Evolutionary conservation across 257 asterid species (phyloP), one percentile per base, ranked within the genome.

Genomic region (Coffea eugenioides): DNA sequence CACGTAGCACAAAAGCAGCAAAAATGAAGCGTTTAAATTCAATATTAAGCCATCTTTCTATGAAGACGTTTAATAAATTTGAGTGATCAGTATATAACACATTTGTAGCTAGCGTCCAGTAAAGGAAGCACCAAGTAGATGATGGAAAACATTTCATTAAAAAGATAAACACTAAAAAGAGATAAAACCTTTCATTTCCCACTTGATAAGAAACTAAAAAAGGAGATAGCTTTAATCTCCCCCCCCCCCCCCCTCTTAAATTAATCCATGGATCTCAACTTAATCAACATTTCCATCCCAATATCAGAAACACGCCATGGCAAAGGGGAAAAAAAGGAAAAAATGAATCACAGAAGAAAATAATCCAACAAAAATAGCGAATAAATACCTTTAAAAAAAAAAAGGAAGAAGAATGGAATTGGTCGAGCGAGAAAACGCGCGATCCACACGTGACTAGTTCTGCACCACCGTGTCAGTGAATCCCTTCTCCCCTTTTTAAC

Each of bases 201-300:
- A 61, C 67, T 7, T 61, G 8, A 65, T 25, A 65, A 6, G 25
- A 36, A 23, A 15, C 62, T 61, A 8, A 5, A 5, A 21, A 46
- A 74, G 23, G 36, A 10, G n/a, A 10, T 5, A 21, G 14, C 57
- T 12, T 72, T 48, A 46, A 52, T 18, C 73, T 11, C 71, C 34
- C 45, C 3, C 54, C 3, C 54, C 14, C 54, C 14, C 54, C 10
- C 52, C 10, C 16, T 9, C 46, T 36, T n/a, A 62, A 23, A 21
- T 15, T 31, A 73, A 46, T 31, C 27, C 48, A 73, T 25, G 79
- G 83, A 80, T 80, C 83, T 65, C n/a, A 27, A 27, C n/a, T 69
- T 8, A 16, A 21, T 75, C 48, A 43, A 25, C 39, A 46, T 6
- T 10, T 34, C 11, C 31, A 65, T 18, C 65, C 51, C 46, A 15